Conservation (phyloP, 192 early-diverging fungal species). For the Fimicolochytrium jonesii region DNA sequence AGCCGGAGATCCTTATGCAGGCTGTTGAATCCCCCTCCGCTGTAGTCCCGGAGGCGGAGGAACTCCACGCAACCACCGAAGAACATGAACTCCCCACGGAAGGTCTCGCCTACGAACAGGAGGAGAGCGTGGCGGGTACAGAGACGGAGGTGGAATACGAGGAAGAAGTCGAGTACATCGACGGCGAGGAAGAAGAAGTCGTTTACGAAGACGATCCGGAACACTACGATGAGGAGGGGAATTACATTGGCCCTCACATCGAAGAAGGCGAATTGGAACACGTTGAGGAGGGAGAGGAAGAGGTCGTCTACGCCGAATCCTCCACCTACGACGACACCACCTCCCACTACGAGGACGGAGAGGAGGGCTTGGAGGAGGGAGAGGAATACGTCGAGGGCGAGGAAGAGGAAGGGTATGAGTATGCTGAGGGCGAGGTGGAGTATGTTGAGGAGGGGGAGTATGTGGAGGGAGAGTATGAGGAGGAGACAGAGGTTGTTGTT, state of each 20-base stretch:
- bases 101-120: no score
- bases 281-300: not conserved
- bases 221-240: not conserved
- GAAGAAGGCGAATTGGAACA: no score
- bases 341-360: constrained; percentile 8
- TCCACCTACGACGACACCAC: not conserved
- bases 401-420: not conserved
- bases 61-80: no score
- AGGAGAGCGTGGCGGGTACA: no score
- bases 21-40: not conserved
- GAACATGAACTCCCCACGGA: no score
- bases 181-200: not conserved
- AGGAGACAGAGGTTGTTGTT: not conserved
- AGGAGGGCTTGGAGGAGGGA: not conserved
- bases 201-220: not conserved
- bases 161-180: constrained; percentile 1
- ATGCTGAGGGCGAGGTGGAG: not conserved
- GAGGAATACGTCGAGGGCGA: not conserved
- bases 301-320: not conserved
- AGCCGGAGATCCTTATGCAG: not conserved
- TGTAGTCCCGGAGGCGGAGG: not conserved
- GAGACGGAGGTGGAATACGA: no score
- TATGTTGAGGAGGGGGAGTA: not conserved
- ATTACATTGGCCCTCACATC: no score
- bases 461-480: not conserved